A percentile compares a stretch with the other conserved stretches of the same genome.
phyloP scores from a whole-genome alignment of 192 early-diverging fungal genomes.

The Podila verticillata region DNA sequence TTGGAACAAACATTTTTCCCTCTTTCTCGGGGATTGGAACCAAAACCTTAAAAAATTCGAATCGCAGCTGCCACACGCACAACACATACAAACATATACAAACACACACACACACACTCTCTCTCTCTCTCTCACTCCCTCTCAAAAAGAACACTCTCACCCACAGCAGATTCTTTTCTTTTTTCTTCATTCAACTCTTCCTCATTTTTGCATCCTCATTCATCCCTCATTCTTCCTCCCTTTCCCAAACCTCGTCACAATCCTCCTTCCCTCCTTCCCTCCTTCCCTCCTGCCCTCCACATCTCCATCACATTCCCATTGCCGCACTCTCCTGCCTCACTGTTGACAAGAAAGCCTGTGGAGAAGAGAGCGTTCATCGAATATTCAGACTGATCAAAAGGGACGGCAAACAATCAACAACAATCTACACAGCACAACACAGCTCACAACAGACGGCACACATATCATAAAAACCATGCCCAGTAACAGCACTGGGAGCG shows the following conservation, averaged over 20 bases:
- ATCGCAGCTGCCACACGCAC: not conserved
- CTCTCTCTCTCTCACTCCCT: too few species aligned
- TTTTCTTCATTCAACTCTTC: not conserved
- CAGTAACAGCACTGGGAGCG: not conserved
- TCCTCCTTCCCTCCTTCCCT: not conserved
- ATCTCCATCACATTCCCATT: not conserved
- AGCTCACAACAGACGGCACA: not conserved
- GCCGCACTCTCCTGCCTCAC: not conserved
- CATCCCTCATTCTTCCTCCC: not conserved
- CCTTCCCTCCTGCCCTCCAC: not conserved
- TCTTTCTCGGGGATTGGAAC: not conserved
- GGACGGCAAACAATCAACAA: too few species aligned
- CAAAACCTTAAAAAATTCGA: not conserved
- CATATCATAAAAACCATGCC: not conserved
- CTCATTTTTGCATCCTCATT: not conserved
- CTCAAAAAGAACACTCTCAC: not conserved
- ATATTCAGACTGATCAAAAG: too few species aligned
- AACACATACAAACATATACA: not conserved
- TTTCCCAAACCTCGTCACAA: not conserved
- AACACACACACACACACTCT: not conserved
- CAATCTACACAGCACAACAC: too few species aligned
- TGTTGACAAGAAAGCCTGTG: too few species aligned
- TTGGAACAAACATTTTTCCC: not conserved
- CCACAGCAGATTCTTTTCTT: not conserved
- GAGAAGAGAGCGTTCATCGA: too few species aligned